Conservation (phyloP, 768 basidiomycete species). For the Amanita brunnescens region DNA sequence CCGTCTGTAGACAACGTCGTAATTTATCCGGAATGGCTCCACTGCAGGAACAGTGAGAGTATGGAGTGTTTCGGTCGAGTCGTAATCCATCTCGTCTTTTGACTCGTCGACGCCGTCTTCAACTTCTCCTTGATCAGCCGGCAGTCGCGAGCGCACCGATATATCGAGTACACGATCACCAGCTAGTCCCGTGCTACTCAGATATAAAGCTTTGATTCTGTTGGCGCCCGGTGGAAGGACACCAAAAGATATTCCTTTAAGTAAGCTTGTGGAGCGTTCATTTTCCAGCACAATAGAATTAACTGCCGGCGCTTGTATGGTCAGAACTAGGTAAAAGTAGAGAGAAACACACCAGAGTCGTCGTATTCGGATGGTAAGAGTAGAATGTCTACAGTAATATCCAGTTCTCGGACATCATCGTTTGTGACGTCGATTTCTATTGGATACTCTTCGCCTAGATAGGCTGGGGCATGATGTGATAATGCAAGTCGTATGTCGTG, state of each 20-base stretch:
- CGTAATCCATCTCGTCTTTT: constrained; percentile 17
- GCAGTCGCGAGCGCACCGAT: constrained; percentile 57
- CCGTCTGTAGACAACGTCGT: constrained; percentile 47
- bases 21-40: constrained; percentile 48
- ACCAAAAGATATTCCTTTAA: constrained; percentile 69
- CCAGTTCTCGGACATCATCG: constrained; percentile 58
- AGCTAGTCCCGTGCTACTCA: constrained; percentile 51
- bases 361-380: constrained; percentile 77
- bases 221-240: constrained; percentile 48
- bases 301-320: constrained; percentile 25
- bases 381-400: constrained; percentile 63
- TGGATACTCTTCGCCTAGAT: constrained; percentile 73
- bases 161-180: constrained; percentile 76
- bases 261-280: constrained; percentile 57
- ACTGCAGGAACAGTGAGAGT: constrained; percentile 61
- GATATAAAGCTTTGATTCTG: constrained; percentile 50
- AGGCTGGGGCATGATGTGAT: constrained; percentile 58
- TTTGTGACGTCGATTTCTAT: constrained; percentile 67
- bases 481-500: constrained; percentile 51
- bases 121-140: constrained; percentile 11
- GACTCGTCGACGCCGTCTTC: constrained; percentile 12
- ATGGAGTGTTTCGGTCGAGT: constrained; percentile 47
- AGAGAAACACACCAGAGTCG: constrained; percentile 44
- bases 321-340: background rate
- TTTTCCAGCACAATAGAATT: constrained; percentile 55